Evolutionary conservation across 768 basidiomycete genomes (phyloP).

Genomic region (Leucocoprinus birnbaumii): DNA sequence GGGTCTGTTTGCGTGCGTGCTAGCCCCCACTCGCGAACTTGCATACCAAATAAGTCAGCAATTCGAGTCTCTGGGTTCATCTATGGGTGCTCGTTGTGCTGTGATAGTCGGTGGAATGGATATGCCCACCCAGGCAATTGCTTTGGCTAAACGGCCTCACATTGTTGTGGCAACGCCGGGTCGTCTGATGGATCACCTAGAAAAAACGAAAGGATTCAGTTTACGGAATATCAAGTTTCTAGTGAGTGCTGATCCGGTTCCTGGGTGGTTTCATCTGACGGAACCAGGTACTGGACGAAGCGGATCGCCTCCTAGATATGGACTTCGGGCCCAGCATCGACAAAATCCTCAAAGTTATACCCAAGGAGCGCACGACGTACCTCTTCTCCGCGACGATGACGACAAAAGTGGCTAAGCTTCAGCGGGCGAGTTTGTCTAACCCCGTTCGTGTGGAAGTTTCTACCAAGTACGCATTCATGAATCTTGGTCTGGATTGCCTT

Average conservation of each 20-base stretch:
- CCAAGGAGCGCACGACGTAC: slow-evolving; percentile 91
- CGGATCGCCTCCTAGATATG: slow-evolving; percentile 92
- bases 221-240: slow-evolving; percentile 83
- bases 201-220: slow-evolving; percentile 97
- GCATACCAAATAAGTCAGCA: slow-evolving; percentile 99
- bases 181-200: slow-evolving; percentile 88
- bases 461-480: slow-evolving; percentile 62
- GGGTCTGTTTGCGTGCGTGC: slow-evolving; percentile 87
- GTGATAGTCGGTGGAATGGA: slow-evolving; percentile 97
- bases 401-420: slow-evolving; percentile 94
- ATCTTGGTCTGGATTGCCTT: background rate
- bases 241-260: slow-evolving; percentile 40
- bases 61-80: slow-evolving; percentile 86
- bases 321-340: slow-evolving; percentile 96
- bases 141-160: slow-evolving; percentile 91
- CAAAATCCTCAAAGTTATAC: slow-evolving; percentile 93
- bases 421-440: slow-evolving; percentile 88
- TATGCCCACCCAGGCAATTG: slow-evolving; percentile 85
- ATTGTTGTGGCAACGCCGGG: slow-evolving; percentile 95
- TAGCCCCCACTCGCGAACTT: slow-evolving; percentile 97
- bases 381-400: slow-evolving; percentile 99
- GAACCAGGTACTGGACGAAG: slow-evolving; percentile 91
- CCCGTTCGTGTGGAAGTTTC: slow-evolving; percentile 94
- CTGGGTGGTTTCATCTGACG: background rate
- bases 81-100: slow-evolving; percentile 88